Conservation (phyloP, 352 stramenopile species). For the Pythium aquatile region DNA sequence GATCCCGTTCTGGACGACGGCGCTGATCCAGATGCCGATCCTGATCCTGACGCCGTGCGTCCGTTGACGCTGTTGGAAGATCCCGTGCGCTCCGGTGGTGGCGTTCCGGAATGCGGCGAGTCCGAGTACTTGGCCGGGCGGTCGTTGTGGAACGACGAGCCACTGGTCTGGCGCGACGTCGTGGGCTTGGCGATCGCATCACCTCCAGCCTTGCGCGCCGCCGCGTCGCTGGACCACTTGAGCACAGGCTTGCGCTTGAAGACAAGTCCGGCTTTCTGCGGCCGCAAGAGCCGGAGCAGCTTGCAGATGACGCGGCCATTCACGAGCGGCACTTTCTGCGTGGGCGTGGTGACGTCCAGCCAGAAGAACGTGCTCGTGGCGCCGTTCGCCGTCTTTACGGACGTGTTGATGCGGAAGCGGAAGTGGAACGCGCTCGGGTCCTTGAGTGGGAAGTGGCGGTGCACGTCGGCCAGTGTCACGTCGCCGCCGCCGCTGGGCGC, state of each 20-base stretch:
- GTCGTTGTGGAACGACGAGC: conserved; percentile 41
- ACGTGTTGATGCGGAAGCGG: conserved; percentile 77
- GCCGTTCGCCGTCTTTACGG: conserved; percentile 32
- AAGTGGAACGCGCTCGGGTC: conserved; percentile 68
- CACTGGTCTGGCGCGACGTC: conserved; percentile 26
- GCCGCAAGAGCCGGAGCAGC: conserved; percentile 64
- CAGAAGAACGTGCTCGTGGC: conserved; percentile 72
- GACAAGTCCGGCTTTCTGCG: conserved; percentile 54
- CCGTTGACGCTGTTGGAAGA: conserved; percentile 10
- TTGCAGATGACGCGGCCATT: conserved; percentile 85
- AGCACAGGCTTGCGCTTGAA: conserved; percentile 75
- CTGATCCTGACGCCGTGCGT: conserved; percentile 11
- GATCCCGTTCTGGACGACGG: conserved; percentile 39
- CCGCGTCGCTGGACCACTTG: conserved; percentile 45
- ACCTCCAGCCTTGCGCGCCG: neutral
- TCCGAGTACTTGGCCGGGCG: conserved; percentile 73
- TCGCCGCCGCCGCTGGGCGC: conserved; percentile 31
- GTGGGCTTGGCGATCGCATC: conserved; percentile 24
- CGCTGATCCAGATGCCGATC: conserved; percentile 18
- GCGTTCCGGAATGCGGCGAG: conserved; percentile 20
- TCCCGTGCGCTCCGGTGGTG: conserved; percentile 9
- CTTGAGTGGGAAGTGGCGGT: conserved; percentile 61
- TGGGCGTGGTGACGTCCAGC: conserved; percentile 58
- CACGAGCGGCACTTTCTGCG: conserved; percentile 67
- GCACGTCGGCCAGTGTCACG: conserved; percentile 71